Conservation (phyloP, 179 eudicot species). For the Amaranthus tricolor region DNA sequence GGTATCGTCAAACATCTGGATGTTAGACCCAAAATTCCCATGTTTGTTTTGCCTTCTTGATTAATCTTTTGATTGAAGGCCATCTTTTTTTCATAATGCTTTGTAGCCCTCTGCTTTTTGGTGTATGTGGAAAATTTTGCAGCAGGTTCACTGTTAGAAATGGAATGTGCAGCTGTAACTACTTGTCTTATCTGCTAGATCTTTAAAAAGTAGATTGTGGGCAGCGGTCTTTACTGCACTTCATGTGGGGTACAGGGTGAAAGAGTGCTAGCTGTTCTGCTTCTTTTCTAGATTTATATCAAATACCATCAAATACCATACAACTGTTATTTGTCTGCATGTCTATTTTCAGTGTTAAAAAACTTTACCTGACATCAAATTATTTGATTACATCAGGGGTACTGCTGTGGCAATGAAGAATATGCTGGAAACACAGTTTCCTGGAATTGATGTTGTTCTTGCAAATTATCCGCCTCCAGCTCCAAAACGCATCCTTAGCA, state of each 20-base stretch:
- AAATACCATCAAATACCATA: neutral
- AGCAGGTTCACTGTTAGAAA: too few species aligned
- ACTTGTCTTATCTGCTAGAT: neutral
- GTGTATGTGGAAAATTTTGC: too few species aligned
- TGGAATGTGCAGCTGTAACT: neutral
- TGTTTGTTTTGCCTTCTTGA: too few species aligned
- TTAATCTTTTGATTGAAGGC: too few species aligned
- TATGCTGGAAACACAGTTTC: constrained; percentile 82
- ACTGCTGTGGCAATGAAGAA: constrained; percentile 87
- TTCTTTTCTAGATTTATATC: neutral
- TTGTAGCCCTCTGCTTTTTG: too few species aligned
- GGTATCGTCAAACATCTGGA: too few species aligned
- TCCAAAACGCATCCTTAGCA: constrained; percentile 81
- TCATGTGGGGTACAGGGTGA: neutral
- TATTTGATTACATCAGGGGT: constrained; percentile 49
- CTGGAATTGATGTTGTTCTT: constrained; percentile 67
- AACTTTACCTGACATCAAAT: neutral
- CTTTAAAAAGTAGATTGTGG: neutral
- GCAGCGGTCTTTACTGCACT: neutral
- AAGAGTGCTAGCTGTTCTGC: neutral
- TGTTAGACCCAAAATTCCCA: too few species aligned
- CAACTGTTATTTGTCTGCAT: neutral
- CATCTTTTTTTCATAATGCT: too few species aligned
- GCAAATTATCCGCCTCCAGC: constrained; percentile 90
- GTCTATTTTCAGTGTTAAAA: neutral